These are phyloP conservation scores for Cyanidioschyzon merolae DNA, from an alignment of 23 red algal species.

Conservation along the genomic window DNA sequence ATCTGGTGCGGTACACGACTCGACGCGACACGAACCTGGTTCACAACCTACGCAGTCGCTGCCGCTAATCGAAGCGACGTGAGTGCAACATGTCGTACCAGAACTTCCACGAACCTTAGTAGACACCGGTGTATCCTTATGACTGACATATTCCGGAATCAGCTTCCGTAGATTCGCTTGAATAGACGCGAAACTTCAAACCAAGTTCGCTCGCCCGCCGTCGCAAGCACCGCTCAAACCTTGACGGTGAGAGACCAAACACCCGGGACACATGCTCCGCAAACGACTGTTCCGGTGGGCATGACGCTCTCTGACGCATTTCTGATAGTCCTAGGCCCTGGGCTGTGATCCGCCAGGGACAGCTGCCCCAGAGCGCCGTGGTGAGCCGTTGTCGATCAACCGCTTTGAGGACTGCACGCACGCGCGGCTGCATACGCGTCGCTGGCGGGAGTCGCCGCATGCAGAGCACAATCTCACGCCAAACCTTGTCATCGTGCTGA, in stretches of 20 bases:
- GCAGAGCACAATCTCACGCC: neutral
- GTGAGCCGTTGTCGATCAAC: neutral
- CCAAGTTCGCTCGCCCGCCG: neutral
- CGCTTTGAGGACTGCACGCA: neutral
- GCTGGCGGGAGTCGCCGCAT: neutral
- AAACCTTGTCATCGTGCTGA: neutral
- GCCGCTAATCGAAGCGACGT: no score
- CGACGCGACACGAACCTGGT: no score
- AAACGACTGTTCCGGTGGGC: neutral
- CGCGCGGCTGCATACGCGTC: neutral
- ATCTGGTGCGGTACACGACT: no score
- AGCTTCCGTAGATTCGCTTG: no score
- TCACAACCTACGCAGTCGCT: no score
- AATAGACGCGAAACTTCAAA: neutral
- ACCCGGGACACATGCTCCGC: neutral
- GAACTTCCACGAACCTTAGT: no score
- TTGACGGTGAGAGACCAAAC: neutral
- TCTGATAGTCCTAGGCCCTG: no score
- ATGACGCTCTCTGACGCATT: neutral
- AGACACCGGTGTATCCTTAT: no score
- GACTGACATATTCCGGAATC: no score
- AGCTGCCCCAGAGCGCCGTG: neutral
- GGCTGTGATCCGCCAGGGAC: neutral
- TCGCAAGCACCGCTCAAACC: neutral
- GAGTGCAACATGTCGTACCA: no score